These are phyloP conservation scores for Colletotrichum simmondsii DNA, from an alignment of 2,329 filamentous ascomycete genomes.

Conservation along the genomic window DNA sequence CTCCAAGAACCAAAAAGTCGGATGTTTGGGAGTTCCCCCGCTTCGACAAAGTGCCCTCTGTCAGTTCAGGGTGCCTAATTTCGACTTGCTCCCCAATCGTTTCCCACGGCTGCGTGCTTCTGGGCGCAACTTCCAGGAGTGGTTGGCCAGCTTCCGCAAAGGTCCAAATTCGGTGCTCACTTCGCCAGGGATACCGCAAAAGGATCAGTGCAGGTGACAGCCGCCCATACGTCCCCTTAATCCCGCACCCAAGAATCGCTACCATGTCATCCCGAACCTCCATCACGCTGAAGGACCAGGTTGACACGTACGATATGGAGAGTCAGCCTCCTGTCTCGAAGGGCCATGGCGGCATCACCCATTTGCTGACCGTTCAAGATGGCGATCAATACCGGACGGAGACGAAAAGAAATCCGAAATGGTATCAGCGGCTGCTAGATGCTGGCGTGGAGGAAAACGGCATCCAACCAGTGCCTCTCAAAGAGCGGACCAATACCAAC, in stretches of 20 bases:
- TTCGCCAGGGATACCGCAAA: background rate
- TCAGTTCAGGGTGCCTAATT: background rate
- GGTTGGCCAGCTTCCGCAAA: background rate
- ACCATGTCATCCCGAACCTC: conserved; percentile 24
- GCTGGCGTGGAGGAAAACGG: conserved; percentile 64
- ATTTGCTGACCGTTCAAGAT: conserved; percentile 40
- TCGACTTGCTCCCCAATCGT: background rate
- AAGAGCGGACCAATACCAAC: conserved; percentile 62
- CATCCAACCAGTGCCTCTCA: conserved; percentile 64
- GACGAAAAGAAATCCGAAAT: conserved; percentile 45
- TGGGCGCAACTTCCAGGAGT: background rate
- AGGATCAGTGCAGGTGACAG: background rate
- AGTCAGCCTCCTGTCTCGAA: conserved; percentile 25
- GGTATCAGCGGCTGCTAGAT: conserved; percentile 56
- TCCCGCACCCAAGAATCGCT: background rate
- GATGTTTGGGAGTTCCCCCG: background rate
- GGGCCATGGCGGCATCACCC: conserved; percentile 35
- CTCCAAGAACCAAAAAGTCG: background rate
- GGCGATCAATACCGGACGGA: conserved; percentile 45
- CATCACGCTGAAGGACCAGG: conserved; percentile 15
- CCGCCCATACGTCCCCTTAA: background rate
- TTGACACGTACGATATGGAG: conserved; percentile 22
- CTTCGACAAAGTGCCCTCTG: background rate
- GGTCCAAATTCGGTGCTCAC: background rate
- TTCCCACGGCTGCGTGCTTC: background rate